Evolutionary conservation across 176 grass and related monocot genomes (phyloP).

Genomic region (Musa itinerans): DNA sequence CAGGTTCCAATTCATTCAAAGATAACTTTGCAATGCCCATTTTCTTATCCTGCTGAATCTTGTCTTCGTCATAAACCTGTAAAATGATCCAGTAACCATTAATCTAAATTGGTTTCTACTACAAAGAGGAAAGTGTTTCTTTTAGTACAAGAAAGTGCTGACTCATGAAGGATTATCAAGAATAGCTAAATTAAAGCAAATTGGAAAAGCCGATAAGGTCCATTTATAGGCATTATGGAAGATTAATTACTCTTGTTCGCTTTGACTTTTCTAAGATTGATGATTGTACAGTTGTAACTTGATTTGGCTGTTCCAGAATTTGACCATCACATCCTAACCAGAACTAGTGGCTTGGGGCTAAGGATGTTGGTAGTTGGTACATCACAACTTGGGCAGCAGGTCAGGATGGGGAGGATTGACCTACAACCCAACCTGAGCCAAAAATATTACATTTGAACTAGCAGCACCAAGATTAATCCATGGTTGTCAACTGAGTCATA

Average conservation of each 20-base stretch:
- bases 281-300: too few species aligned
- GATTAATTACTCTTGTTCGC: too few species aligned
- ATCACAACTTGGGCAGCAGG: background rate
- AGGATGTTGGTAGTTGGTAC: background rate
- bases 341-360: background rate
- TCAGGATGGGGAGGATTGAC: background rate
- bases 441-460: background rate
- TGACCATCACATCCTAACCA: background rate
- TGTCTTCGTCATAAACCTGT: constrained; percentile 94
- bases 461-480: too few species aligned
- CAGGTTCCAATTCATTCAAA: constrained; percentile 49
- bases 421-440: background rate
- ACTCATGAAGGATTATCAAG: background rate
- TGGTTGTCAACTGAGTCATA: too few species aligned
- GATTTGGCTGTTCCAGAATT: background rate
- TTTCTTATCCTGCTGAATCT: constrained; percentile 85
- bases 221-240: too few species aligned
- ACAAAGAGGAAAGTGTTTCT: background rate
- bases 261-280: too few species aligned
- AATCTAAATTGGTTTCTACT: background rate
- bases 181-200: background rate
- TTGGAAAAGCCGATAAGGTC: background rate
- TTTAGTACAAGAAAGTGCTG: background rate
- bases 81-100: background rate
- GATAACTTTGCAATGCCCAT: constrained; percentile 71